Evolutionary conservation across 1,284 basidiomycete species (phyloP), one percentile per base, ranked within the genome.

Genomic region (Kwoniella shivajii): DNA sequence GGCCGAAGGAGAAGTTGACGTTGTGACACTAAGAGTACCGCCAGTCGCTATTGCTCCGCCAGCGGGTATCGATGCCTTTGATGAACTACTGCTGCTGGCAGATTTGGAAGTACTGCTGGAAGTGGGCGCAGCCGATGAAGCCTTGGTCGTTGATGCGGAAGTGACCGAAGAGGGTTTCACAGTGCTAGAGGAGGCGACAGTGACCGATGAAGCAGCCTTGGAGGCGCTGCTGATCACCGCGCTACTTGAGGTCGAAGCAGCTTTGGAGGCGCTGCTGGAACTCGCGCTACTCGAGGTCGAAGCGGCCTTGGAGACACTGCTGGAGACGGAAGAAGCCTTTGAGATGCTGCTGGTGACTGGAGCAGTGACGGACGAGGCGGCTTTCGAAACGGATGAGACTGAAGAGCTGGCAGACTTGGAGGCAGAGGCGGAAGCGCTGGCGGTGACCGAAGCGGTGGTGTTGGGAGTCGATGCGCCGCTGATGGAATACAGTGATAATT

Each of bases 401-500:
- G 54, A 29, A 24, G 43, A 27, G 22, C 34, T 16, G 18, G 51
- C 41, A 10, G 54, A 34, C 0, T 46, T 39, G n/a, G 57, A 50
- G 5, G 45, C 41, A 20, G 43, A 48, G 33, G 36, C 26, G 11
- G 54, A 56, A 1, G 41, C 50, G 27, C 48, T 42, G 27, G 33
- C 27, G 2, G 51, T 51, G 26, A 20, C 11, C 41, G 49, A 49
- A 4, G 53, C 27, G 4, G 43, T 43, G n/a, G 48, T 29, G 54
- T 31, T 50, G 41, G 47, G 34, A 16, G 48, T 20, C n/a, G 54
- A 38, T 10, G 55, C 34, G 43, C 38, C 54, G 27, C 39, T 38
- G 18, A 51, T 36, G 24, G 26, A 16, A 51, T 57, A 55, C 30
- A 55, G 54, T 2, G 57, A 61, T 27, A 61, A 27, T 24, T 55